phyloP scores from a whole-genome alignment of 2,329 filamentous ascomycete genomes.

The Rhynchosporium secalis region DNA sequence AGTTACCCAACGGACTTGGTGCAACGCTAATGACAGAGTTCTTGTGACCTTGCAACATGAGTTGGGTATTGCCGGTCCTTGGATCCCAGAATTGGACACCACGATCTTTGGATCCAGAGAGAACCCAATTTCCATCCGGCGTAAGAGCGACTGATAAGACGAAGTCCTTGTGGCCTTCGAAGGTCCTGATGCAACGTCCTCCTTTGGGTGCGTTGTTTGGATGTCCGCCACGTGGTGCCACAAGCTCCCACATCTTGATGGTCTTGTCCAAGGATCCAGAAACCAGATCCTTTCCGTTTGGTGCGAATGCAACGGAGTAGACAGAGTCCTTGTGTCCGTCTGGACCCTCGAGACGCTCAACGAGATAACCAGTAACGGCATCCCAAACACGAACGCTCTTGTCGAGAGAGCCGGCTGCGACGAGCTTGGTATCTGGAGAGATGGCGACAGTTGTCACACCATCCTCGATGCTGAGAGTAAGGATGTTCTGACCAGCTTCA shows the following conservation, averaged over 20 bases:
- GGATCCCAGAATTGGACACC: conserved; percentile 99
- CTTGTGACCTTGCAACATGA: conserved; percentile 99
- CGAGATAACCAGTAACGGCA: conserved; percentile 77
- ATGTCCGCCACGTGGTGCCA: conserved; percentile 65
- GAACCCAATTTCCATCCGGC: conserved; percentile 91
- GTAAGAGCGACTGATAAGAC: conserved; percentile 94
- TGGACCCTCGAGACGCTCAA: conserved; percentile 88
- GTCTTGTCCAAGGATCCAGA: conserved; percentile 96
- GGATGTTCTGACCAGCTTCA: conserved; percentile 75
- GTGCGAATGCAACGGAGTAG: conserved; percentile 94
- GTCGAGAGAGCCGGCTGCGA: conserved; percentile 91
- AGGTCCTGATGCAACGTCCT: conserved; percentile 93
- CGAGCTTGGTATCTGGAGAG: conserved; percentile 89
- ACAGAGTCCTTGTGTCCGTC: conserved; percentile 97
- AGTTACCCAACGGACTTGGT: conserved; percentile 77
- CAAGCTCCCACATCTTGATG: conserved; percentile 99
- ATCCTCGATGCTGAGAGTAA: conserved; percentile 90
- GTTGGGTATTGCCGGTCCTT: conserved; percentile 85
- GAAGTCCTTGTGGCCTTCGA: conserved; percentile 98
- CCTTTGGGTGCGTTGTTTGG: conserved; percentile 71
- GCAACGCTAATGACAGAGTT: conserved; percentile 98
- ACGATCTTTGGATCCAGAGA: conserved; percentile 95
- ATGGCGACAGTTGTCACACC: conserved; percentile 97
- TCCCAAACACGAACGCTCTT: conserved; percentile 99
- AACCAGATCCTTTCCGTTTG: conserved; percentile 88